Conservation (phyloP, 345 rosid species). For the Corchorus olitorius region DNA sequence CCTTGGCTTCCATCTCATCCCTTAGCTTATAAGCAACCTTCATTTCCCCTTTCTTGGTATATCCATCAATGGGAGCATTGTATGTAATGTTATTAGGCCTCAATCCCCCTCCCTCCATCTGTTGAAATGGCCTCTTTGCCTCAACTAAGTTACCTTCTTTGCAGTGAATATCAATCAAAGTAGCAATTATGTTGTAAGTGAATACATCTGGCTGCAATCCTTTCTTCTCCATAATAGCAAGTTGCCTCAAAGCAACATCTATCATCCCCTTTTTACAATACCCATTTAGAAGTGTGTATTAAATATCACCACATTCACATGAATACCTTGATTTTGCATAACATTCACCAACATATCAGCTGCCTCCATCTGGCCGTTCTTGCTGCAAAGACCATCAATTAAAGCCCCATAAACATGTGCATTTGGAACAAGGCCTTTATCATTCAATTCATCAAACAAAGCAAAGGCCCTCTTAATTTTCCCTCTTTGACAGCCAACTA, state of each 20-base stretch:
- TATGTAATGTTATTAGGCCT: constrained; percentile 58
- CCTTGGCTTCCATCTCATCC: constrained; percentile 55
- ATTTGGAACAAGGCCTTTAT: constrained; percentile 62
- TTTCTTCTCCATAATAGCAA: constrained; percentile 66
- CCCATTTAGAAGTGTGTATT: constrained; percentile 69
- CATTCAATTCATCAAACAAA: constrained; percentile 75
- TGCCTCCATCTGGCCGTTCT: constrained; percentile 72
- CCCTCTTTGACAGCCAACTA: constrained; percentile 56
- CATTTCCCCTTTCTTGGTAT: constrained; percentile 63
- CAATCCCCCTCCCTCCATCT: constrained; percentile 58
- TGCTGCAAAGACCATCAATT: constrained; percentile 84
- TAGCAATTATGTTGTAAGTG: constrained; percentile 66
- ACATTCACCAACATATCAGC: constrained; percentile 67
- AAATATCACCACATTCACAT: constrained; percentile 56
- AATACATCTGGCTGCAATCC: constrained; percentile 66
- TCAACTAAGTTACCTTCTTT: constrained; percentile 81
- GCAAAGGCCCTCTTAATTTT: constrained; percentile 59
- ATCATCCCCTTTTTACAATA: constrained; percentile 66
- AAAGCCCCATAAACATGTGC: constrained; percentile 70
- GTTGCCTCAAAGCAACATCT: constrained; percentile 59
- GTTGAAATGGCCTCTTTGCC: constrained; percentile 62
- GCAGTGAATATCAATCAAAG: constrained; percentile 70
- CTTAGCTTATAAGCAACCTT: constrained; percentile 63
- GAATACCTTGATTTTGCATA: constrained; percentile 65
- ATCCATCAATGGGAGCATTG: constrained; percentile 70